Conservation (phyloP, 805 yeast species). For the Myxozyma nipponensis region DNA sequence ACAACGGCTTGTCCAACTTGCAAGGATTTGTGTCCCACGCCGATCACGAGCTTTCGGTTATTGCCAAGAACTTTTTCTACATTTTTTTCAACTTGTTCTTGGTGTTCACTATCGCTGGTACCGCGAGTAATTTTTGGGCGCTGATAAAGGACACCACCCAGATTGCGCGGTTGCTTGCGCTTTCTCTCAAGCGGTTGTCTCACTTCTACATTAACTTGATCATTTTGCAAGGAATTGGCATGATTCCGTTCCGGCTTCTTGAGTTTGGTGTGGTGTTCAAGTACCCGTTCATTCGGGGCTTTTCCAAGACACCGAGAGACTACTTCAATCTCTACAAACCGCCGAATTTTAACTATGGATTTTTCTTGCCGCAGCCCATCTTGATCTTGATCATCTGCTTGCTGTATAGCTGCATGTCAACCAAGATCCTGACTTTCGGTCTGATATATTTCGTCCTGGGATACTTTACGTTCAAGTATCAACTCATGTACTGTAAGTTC, state of each 20-base stretch:
- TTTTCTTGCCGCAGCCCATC: conserved; percentile 87
- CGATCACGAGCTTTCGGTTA: conserved; percentile 86
- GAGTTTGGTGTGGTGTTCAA: conserved; percentile 72
- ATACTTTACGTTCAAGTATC: conserved; percentile 85
- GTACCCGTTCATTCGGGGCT: conserved; percentile 62
- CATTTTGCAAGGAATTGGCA: conserved; percentile 70
- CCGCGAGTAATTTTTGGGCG: conserved; percentile 77
- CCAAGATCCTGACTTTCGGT: conserved; percentile 82
- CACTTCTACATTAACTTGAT: conserved; percentile 87
- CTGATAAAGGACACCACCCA: conserved; percentile 83
- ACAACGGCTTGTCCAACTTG: conserved; percentile 71
- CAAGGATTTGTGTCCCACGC: conserved; percentile 92
- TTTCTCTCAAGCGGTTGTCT: conserved; percentile 72
- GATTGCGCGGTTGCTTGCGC: conserved; percentile 81
- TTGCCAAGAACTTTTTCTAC: conserved; percentile 89
- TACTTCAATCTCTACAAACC: conserved; percentile 73
- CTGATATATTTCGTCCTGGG: conserved; percentile 79
- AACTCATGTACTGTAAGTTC: conserved; percentile 56
- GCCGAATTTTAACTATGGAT: conserved; percentile 86
- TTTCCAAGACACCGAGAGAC: conserved; percentile 80
- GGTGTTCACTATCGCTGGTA: conserved; percentile 91
- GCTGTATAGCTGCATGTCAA: conserved; percentile 83
- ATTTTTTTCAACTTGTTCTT: conserved; percentile 89
- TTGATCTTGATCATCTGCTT: conserved; percentile 78
- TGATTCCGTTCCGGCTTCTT: conserved; percentile 83